phyloP scores from a whole-genome alignment of 2,329 filamentous ascomycete species.

The Diaporthe sp. region DNA sequence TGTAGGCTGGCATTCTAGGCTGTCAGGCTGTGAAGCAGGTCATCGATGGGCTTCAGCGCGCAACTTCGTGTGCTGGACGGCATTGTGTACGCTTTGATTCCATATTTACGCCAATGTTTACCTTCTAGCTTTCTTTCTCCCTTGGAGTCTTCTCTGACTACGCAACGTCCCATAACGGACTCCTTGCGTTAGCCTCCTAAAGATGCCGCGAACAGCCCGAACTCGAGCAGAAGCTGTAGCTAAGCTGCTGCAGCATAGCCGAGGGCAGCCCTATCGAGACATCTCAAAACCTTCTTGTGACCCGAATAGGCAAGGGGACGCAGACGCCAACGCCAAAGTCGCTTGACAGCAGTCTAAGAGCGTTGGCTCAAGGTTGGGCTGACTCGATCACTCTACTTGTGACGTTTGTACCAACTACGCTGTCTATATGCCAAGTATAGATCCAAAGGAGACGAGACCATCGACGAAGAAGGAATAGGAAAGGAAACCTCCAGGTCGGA shows the following conservation, averaged over 20 bases:
- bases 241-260: neutral
- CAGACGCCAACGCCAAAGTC: slow-evolving; percentile 5
- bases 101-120: neutral
- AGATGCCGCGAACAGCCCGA: too few species aligned
- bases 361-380: slow-evolving; percentile 1
- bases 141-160: too few species aligned
- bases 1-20: neutral
- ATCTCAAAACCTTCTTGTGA: neutral
- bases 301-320: neutral
- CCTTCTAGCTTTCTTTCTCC: too few species aligned
- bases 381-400: slow-evolving; percentile 10
- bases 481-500: neutral
- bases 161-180: neutral
- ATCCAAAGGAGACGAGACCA: neutral
- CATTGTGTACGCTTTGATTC: neutral
- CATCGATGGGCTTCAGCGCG: neutral
- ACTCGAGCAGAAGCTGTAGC: neutral
- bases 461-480: neutral
- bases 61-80: neutral
- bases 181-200: neutral
- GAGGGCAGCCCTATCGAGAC: neutral
- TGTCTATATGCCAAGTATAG: slow-evolving; percentile 1
- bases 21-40: neutral
- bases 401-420: neutral
- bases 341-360: slow-evolving; percentile 24